Evolutionary conservation across 495 filamentous ascomycete genomes (phyloP).

Genomic region (Penicillium crystallinum): DNA sequence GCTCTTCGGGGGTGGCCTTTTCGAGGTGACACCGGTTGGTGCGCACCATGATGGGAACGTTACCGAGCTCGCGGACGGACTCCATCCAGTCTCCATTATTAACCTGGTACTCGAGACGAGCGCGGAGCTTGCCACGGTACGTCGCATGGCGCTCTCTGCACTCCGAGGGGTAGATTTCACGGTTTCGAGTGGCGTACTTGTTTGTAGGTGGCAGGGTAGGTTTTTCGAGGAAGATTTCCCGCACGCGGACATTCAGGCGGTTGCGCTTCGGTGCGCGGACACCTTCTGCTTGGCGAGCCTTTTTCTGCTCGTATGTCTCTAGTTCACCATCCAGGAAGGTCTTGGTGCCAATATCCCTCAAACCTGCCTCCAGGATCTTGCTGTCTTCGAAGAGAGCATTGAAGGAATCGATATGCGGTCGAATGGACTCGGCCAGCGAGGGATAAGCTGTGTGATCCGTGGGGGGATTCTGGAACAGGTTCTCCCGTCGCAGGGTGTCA

Average conservation of each 20-base stretch:
- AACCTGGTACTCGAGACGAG: slow-evolving; percentile 71
- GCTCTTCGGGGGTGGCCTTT: slow-evolving; percentile 69
- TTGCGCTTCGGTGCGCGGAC: slow-evolving; percentile 56
- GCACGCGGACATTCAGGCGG: slow-evolving; percentile 65
- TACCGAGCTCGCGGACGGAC: slow-evolving; percentile 74
- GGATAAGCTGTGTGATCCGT: slow-evolving; percentile 85
- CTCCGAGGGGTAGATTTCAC: slow-evolving; percentile 86
- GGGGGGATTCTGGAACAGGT: slow-evolving; percentile 82
- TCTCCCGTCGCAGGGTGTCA: slow-evolving; percentile 74
- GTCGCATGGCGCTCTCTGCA: slow-evolving; percentile 90
- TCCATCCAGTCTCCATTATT: slow-evolving; percentile 82
- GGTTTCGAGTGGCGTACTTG: slow-evolving; percentile 67
- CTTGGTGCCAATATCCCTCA: slow-evolving; percentile 88
- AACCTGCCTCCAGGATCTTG: slow-evolving; percentile 64
- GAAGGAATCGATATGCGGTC: slow-evolving; percentile 92
- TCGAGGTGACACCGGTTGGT: slow-evolving; percentile 88
- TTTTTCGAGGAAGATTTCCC: slow-evolving; percentile 72
- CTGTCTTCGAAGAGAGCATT: slow-evolving; percentile 77
- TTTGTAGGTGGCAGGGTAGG: slow-evolving; percentile 68
- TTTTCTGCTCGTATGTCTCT: slow-evolving; percentile 40
- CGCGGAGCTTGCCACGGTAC: slow-evolving; percentile 81
- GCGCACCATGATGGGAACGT: slow-evolving; percentile 91
- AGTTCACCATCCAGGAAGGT: slow-evolving; percentile 73
- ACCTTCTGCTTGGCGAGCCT: slow-evolving; percentile 36
- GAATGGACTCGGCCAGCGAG: slow-evolving; percentile 70